Evolutionary conservation across 2,329 filamentous ascomycete genomes (phyloP).

Genomic region (Ophiosphaerella korrae): DNA sequence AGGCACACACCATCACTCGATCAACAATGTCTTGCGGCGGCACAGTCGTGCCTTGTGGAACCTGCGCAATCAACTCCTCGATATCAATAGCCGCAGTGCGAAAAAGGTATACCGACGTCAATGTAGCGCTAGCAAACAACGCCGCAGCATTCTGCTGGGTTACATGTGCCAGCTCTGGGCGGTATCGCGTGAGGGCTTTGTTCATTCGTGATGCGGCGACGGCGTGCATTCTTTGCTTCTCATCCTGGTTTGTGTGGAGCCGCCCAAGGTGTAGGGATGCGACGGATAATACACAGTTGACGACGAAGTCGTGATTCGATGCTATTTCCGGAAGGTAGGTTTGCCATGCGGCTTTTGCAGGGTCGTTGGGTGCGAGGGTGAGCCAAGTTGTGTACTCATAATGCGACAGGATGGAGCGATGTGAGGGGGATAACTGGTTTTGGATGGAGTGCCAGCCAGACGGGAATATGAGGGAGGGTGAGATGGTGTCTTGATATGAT

Average conservation of each 20-base stretch:
- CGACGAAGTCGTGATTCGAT: constrained; percentile 50
- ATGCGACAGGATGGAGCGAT: constrained; percentile 38
- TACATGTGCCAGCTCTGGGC: constrained; percentile 39
- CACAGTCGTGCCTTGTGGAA: constrained; percentile 19
- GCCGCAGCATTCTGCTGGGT: constrained; percentile 51
- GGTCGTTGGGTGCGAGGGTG: constrained; percentile 35
- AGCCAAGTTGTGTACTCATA: constrained; percentile 42
- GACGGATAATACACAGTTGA: constrained; percentile 53
- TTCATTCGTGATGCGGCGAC: constrained; percentile 43
- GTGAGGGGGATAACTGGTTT: constrained; percentile 25
- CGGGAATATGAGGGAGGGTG: constrained; percentile 6
- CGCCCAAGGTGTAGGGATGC: constrained; percentile 54
- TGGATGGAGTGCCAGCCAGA: constrained; percentile 38
- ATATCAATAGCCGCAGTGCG: constrained; percentile 39
- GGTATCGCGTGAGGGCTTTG: constrained; percentile 36
- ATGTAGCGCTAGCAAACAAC: constrained; percentile 43
- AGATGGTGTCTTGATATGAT: too few species aligned
- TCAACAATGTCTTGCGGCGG: constrained; percentile 29
- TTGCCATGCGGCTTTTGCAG: constrained; percentile 42
- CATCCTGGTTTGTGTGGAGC: constrained; percentile 34
- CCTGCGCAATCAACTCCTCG: constrained; percentile 32
- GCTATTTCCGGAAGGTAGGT: constrained; percentile 46
- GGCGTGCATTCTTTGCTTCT: constrained; percentile 31
- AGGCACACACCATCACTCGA: constrained; percentile 32
- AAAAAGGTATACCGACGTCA: constrained; percentile 44